phyloP scores from a whole-genome alignment of 108 stramenopile species.

The Discostella pseudostelligera region DNA sequence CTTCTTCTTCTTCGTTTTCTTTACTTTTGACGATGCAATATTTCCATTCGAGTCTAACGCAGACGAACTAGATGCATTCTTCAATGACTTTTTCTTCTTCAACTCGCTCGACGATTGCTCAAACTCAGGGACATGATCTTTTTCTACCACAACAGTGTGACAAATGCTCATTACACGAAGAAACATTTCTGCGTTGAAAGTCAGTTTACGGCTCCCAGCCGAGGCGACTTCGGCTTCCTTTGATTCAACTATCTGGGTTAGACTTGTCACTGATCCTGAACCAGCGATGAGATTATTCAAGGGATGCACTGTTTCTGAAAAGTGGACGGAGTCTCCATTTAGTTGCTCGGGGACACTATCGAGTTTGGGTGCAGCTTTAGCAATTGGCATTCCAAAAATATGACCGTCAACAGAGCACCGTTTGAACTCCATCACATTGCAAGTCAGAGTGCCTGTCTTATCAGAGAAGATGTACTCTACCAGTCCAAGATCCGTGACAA shows the following conservation, averaged over 20 bases:
- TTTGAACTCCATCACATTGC: constrained; percentile 97
- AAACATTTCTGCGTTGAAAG: constrained; percentile 90
- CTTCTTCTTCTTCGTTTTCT: constrained; percentile 27
- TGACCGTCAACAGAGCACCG: constrained; percentile 90
- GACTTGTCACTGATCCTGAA: constrained; percentile 10
- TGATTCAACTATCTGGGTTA: constrained; percentile 9
- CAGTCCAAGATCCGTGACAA: constrained; percentile 91
- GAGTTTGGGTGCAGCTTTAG: constrained; percentile 46
- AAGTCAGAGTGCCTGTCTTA: constrained; percentile 97
- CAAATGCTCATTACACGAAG: constrained; percentile 87
- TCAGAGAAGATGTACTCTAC: constrained; percentile 95
- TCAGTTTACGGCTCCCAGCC: constrained; percentile 31
- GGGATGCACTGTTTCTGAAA: constrained; percentile 46
- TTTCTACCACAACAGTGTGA: constrained; percentile 92
- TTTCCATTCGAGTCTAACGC: not conserved
- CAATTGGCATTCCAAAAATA: constrained; percentile 82
- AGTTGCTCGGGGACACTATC: constrained; percentile 19
- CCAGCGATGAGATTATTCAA: constrained; percentile 62
- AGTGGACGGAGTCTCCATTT: constrained; percentile 15
- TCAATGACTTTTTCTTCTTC: constrained; percentile 5
- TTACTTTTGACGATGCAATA: constrained; percentile 1
- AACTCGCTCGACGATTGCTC: not conserved
- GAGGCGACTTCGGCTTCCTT: not conserved
- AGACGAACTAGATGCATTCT: too few species aligned
- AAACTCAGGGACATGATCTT: constrained; percentile 54